Evolutionary conservation across 2,329 filamentous ascomycete genomes (phyloP), one percentile per base, ranked within the genome.

Genomic region (Colletotrichum sp.): DNA sequence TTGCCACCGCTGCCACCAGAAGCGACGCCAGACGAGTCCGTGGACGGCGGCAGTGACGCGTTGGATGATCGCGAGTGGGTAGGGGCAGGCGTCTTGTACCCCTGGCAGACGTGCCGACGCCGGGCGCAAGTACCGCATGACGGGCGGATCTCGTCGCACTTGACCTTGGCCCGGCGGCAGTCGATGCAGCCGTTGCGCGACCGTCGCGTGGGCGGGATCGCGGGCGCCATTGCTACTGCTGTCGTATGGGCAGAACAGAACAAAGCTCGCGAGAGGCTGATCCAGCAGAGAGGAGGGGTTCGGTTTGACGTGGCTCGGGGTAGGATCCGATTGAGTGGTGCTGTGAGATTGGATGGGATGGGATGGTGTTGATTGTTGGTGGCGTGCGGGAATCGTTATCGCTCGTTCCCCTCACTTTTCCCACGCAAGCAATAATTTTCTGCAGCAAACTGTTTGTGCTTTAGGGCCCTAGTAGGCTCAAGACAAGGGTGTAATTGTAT

Each of bases 181-280:
- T 82, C 82, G 70, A 82, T 81, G 78, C 81, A 83, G 63, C 82
- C 81, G 16, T 82, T 79, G 9, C 81, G 81, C 7, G 81, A 83
- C 21, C 75, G 75, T 36, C 75, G 63, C 61, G 58, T 72, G n/a
- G 65, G 75, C 13, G 73, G 69, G 4, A 72, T 36, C 28, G 69
- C 30, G 10, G 68, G 72, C 30, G 69, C 65, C 69, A 71, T 75
- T 13, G 10, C n/a, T 52, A 6, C 43, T 52, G n/a, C 43, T 52
- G 43, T 52, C 43, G 43, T 52, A 21, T 52, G 10, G 43, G 43
- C 43, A n/a, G 43, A 48, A 32, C 43, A n/a, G 43, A 48, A 32
- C 71, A 63, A 63, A 21, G 61, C 36, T 38, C 36, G 36, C 36
- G n/a, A 38, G 24, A 21, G 18, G 24, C 34, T 32, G 28, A 43